Evolutionary conservation across 306 rosid species (phyloP).

Genomic region (Castanospermum australe): DNA sequence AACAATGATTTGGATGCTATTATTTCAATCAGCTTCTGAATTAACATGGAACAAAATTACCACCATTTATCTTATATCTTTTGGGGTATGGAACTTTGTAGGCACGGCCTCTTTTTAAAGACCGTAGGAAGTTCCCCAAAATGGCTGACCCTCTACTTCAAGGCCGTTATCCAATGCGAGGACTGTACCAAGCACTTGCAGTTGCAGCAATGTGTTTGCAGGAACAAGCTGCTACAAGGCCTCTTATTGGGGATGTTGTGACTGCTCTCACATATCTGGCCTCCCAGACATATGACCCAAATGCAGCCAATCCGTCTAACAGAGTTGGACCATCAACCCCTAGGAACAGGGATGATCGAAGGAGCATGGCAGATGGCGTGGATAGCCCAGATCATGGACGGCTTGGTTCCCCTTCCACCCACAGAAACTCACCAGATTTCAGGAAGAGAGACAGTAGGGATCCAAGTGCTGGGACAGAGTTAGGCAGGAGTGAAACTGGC

Average conservation of each 20-base stretch:
- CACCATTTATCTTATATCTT: slow-evolving; percentile 12
- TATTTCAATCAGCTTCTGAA: background rate
- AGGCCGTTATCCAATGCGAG: slow-evolving; percentile 89
- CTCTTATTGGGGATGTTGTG: slow-evolving; percentile 93
- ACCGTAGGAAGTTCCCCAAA: slow-evolving; percentile 87
- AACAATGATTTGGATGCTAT: background rate
- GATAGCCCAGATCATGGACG: slow-evolving; percentile 82
- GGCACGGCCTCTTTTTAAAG: slow-evolving; percentile 95
- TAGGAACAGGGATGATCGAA: slow-evolving; percentile 66
- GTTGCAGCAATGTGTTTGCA: slow-evolving; percentile 99
- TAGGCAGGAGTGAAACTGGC: slow-evolving; percentile 62
- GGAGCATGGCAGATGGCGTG: slow-evolving; percentile 62
- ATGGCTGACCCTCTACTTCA: slow-evolving; percentile 95
- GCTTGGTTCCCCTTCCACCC: slow-evolving; percentile 71
- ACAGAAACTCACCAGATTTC: slow-evolving; percentile 77
- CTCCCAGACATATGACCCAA: slow-evolving; percentile 82
- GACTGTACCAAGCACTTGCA: slow-evolving; percentile 94
- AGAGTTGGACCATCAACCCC: slow-evolving; percentile 86
- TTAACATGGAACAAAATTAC: slow-evolving; percentile 14
- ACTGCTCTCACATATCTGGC: slow-evolving; percentile 95
- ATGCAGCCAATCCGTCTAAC: slow-evolving; percentile 54
- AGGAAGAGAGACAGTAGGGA: slow-evolving; percentile 75
- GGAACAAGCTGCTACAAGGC: slow-evolving; percentile 95
- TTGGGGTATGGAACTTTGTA: slow-evolving; percentile 34
- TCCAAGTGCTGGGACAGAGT: slow-evolving; percentile 39